Percentiles rank a stretch among this genome's conserved stretches.
Conservation (phyloP, 2,329 filamentous ascomycete genomes). For the Juglanconis sp. region DNA sequence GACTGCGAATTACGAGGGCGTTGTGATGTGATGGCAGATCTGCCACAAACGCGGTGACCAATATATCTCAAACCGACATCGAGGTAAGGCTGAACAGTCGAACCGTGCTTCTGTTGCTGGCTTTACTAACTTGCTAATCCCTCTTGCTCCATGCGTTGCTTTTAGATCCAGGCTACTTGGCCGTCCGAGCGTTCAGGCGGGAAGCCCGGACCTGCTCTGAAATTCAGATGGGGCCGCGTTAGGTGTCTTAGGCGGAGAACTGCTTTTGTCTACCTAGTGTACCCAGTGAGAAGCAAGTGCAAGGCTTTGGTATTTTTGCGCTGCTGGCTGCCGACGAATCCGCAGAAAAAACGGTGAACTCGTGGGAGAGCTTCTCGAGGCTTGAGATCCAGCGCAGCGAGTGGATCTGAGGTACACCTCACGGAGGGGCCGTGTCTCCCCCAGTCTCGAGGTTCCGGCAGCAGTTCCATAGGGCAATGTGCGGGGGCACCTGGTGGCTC, state of each 20-base stretch:
- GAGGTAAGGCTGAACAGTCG: constrained; percentile 6
- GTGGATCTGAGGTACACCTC: constrained; percentile 1
- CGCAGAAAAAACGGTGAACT: constrained; percentile 6
- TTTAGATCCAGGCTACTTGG: background rate
- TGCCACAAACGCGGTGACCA: background rate
- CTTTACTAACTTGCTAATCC: background rate
- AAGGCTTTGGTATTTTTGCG: background rate
- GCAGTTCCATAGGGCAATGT: constrained; percentile 1
- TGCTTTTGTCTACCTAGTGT: background rate
- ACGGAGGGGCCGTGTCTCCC: constrained; percentile 5
- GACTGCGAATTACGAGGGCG: background rate
- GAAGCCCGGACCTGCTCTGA: background rate
- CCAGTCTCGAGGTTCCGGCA: constrained; percentile 2
- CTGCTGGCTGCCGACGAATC: background rate
- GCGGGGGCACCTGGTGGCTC: constrained; percentile 7
- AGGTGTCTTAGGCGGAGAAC: background rate
- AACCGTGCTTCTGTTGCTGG: background rate
- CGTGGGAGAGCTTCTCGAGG: background rate
- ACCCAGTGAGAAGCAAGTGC: background rate
- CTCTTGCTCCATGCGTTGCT: background rate
- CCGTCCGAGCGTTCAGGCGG: constrained; percentile 2
- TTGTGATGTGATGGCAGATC: background rate
- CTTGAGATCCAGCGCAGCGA: background rate
- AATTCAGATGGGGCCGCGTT: background rate
- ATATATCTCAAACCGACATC: background rate